These are phyloP conservation scores for Cercospora brassicicola DNA, from an alignment of 2,329 filamentous ascomycete genomes.

Conservation along the genomic window DNA sequence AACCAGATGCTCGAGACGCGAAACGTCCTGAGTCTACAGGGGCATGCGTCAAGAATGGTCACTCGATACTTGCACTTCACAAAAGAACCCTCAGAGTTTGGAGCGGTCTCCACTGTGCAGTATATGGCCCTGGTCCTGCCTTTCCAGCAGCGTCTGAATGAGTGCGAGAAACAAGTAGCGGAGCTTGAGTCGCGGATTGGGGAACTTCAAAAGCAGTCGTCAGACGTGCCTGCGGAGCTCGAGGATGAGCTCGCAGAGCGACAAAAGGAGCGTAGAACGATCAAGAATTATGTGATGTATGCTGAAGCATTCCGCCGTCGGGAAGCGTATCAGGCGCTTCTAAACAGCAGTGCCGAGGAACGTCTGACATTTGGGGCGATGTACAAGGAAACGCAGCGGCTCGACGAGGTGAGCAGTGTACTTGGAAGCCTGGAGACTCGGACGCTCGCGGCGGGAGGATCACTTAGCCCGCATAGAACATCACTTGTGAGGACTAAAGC, in stretches of 20 bases:
- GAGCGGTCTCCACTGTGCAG: neutral
- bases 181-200: neutral
- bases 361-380: constrained; percentile 3
- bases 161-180: neutral
- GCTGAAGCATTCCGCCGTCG: constrained; percentile 2
- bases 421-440: neutral
- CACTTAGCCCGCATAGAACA: neutral
- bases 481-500: neutral
- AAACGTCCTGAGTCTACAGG: neutral
- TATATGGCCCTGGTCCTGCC: constrained; percentile 9
- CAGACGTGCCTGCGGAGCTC: neutral
- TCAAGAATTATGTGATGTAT: neutral
- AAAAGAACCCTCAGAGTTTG: constrained; percentile 10
- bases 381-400: neutral
- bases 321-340: constrained; percentile 12
- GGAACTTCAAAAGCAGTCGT: neutral
- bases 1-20: constrained; percentile 1
- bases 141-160: neutral
- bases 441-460: neutral
- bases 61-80: constrained; percentile 22
- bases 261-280: neutral
- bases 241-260: neutral
- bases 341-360: constrained; percentile 4
- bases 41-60: constrained; percentile 20
- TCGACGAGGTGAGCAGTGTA: neutral